phyloP scores from a whole-genome alignment of 192 early-diverging fungal genomes.

The Backusella liffmaniae region DNA sequence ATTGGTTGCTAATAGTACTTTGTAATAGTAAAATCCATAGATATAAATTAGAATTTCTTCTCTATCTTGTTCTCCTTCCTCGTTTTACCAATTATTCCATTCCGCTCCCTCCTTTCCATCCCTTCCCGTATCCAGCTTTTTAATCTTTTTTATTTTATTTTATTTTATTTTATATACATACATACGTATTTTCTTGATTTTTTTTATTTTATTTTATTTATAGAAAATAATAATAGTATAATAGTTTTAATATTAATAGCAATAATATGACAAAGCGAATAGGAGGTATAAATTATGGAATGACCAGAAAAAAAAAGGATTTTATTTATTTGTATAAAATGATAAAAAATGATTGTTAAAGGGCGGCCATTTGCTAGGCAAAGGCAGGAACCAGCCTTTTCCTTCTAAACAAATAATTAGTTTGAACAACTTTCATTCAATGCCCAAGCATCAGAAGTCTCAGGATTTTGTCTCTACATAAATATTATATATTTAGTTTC shows the following conservation, averaged over 20 bases:
- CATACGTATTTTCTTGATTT: not conserved
- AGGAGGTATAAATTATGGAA: not conserved
- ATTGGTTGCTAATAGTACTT: constrained; percentile 22
- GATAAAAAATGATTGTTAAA: not conserved
- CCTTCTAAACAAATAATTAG: not conserved
- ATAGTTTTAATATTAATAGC: not conserved
- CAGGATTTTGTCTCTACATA: not conserved
- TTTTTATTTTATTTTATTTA: constrained; percentile 3
- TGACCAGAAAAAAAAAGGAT: not conserved
- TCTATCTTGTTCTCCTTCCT: not conserved
- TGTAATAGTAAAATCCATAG: not conserved
- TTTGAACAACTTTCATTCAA: not conserved
- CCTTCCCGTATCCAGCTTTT: not conserved
- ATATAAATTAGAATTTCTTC: not conserved
- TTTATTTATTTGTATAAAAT: not conserved
- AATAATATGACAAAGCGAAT: not conserved
- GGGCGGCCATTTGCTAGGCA: not conserved
- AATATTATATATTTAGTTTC: not conserved
- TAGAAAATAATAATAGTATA: constrained; percentile 5
- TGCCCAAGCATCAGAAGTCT: not conserved
- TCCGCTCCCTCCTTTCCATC: not conserved
- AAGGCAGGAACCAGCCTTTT: not conserved
- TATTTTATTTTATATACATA: not conserved
- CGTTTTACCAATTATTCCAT: not conserved
- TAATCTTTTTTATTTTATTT: not conserved